Base-by-base conservation (phyloP, 495 filamentous ascomycete genomes). In the Daldinia vernicosa region DNA sequence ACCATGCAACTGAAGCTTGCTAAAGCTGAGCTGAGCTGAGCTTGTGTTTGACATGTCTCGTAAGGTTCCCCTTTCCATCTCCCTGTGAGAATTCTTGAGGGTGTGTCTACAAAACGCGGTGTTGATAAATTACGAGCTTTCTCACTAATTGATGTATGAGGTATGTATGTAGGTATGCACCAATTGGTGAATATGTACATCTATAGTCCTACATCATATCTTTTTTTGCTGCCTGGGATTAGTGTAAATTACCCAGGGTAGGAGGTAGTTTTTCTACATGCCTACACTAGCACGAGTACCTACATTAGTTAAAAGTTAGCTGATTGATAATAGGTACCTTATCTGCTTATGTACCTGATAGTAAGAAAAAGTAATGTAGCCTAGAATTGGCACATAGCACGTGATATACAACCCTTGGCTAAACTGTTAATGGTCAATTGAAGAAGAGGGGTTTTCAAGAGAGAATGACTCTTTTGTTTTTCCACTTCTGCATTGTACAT, bases 31-130 rank as follows among this genome's bases (percentile, higher is more conserved):
- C 69, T 64, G 63, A 72, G 74, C 75, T 77, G 75, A 68, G 75
- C 72, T 67, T 67, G 68, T 76, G 68, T 74, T 75, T 78, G 74
- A 77, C 78, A 76, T 76, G 66, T 71, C 19, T 9, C 5, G 1
- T 43, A 7, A 5, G 4, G n/a, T n/a, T 8, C 43, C 43, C 19
- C 22, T 47, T 22, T 47, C 24, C 17, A 47, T 47, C 19, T 47
- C 43, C 5, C 33, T 37, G 0, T 17, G 15, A 8, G 43, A 24
- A 53, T n/a, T 53, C 15, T 53, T n/a, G 26, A 28, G 27, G 30
- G 27, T 53, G 50, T 53, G 24, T 53, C 50, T 30, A 53, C 24
- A 26, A 0, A 35, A 35, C 33, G 33, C 33, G 33, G 17, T n/a
- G 14, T 52, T 11, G 12, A 53, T 9, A 11, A 11, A 53, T 53